phyloP scores from a whole-genome alignment of 805 yeast species.

The Zygotorulaspora sp. region DNA sequence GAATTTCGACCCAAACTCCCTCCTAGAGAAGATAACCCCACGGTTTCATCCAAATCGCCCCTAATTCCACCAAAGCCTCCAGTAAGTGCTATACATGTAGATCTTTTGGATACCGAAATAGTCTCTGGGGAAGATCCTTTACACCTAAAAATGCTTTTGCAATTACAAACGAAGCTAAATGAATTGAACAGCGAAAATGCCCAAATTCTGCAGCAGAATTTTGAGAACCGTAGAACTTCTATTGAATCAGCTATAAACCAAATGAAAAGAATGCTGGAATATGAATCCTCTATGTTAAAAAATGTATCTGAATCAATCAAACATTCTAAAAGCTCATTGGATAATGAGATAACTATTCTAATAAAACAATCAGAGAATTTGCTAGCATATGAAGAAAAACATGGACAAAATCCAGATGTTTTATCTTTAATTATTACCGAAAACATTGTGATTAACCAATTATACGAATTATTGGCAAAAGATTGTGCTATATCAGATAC shows the following conservation, averaged over 20 bases:
- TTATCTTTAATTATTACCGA: constrained; percentile 48
- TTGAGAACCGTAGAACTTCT: constrained; percentile 11
- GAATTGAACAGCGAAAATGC: constrained; percentile 13
- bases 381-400: constrained; percentile 11
- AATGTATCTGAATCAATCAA: constrained; percentile 25
- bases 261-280: constrained; percentile 35
- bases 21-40: neutral
- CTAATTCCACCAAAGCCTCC: constrained; percentile 33
- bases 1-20: constrained; percentile 6
- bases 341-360: constrained; percentile 30
- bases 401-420: constrained; percentile 34
- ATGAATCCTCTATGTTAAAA: constrained; percentile 34
- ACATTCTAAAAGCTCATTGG: constrained; percentile 31
- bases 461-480: constrained; percentile 48
- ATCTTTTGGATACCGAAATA: constrained; percentile 13
- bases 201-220: constrained; percentile 5
- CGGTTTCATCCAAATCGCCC: constrained; percentile 23
- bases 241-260: constrained; percentile 37
- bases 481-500: constrained; percentile 73
- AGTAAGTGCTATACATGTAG: constrained; percentile 4
- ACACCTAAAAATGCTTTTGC: constrained; percentile 15
- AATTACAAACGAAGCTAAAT: constrained; percentile 14
- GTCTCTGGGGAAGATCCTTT: constrained; percentile 9
- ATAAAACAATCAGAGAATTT: constrained; percentile 34
- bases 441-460: constrained; percentile 51